phyloP scores from a whole-genome alignment of 73 alveolate species.

The Tetrahymena thermophila region DNA sequence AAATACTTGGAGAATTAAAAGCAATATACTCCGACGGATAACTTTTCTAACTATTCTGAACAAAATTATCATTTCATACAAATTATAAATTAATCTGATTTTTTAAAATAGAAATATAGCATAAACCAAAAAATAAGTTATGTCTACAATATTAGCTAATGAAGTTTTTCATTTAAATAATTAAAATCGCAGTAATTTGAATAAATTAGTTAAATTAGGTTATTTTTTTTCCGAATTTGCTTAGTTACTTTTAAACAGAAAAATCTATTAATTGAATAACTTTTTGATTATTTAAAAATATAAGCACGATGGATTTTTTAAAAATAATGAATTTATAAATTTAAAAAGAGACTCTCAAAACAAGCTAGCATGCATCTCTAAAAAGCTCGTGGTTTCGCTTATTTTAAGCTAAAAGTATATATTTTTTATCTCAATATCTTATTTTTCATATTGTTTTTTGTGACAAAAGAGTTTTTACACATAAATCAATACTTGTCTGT shows the following conservation, averaged over 20 bases:
- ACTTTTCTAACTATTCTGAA: background rate
- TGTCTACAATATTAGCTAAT: background rate
- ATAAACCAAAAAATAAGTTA: background rate
- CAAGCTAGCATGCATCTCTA: background rate
- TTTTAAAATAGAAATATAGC: background rate
- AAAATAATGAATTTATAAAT: background rate
- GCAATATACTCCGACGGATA: background rate
- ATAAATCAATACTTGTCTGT: too few relatives aligned
- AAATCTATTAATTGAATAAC: background rate
- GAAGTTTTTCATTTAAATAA: too few relatives aligned
- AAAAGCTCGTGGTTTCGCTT: background rate
- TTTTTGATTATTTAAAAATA: too few relatives aligned
- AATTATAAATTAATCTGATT: background rate
- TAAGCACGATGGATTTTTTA: background rate
- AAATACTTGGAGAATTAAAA: background rate
- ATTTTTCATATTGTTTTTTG: background rate
- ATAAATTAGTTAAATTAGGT: background rate
- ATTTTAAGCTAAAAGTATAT: too few relatives aligned
- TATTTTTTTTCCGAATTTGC: background rate
- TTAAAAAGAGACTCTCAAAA: background rate
- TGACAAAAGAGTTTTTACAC: too few relatives aligned
- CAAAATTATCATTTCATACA: background rate
- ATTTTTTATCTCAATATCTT: background rate
- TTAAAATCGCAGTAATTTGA: too few relatives aligned
- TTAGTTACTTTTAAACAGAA: too few relatives aligned